Evolutionary conservation across 371 early-diverging fungal species (phyloP).

Genomic region (Parasitella parasitica): DNA sequence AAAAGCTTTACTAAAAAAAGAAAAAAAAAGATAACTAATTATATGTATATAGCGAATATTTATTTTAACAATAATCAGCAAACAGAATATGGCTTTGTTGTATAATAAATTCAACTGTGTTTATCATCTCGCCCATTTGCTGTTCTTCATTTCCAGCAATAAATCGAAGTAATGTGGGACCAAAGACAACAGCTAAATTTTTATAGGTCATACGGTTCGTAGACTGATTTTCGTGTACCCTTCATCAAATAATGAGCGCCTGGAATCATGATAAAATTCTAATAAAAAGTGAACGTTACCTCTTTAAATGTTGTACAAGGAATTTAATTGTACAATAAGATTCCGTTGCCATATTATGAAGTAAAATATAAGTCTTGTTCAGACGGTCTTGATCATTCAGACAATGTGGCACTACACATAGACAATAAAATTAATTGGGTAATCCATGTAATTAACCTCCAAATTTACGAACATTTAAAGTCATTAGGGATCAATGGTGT

Average conservation of each 20-base stretch:
- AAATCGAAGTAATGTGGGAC: slow-evolving; percentile 79
- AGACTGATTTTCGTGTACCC: slow-evolving; percentile 53
- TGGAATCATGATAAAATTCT: not conserved
- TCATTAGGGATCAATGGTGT: slow-evolving; percentile 85
- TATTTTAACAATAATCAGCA: slow-evolving; percentile 15
- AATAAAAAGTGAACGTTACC: slow-evolving; percentile 14
- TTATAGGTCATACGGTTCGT: slow-evolving; percentile 84
- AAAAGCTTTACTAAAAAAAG: too few relatives aligned
- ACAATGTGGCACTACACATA: not conserved
- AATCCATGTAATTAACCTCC: slow-evolving; percentile 8
- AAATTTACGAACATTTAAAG: slow-evolving; percentile 52
- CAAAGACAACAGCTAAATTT: slow-evolving; percentile 92
- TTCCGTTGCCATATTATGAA: slow-evolving; percentile 39
- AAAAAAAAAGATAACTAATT: too few relatives aligned
- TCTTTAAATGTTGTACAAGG: slow-evolving; percentile 34
- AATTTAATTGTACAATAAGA: slow-evolving; percentile 43
- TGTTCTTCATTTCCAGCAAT: slow-evolving; percentile 22
- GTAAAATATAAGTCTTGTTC: slow-evolving; percentile 13
- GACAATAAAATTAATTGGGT: not conserved
- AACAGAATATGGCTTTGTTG: slow-evolving; percentile 23
- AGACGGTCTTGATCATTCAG: slow-evolving; percentile 21
- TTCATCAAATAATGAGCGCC: slow-evolving; percentile 4
- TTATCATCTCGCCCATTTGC: slow-evolving; percentile 20
- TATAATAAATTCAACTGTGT: slow-evolving; percentile 23
- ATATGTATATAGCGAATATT: not conserved